Evolutionary conservation across 192 early-diverging fungal species (phyloP), one percentile per base, ranked within the genome.

Genomic region (Podila minutissima): DNA sequence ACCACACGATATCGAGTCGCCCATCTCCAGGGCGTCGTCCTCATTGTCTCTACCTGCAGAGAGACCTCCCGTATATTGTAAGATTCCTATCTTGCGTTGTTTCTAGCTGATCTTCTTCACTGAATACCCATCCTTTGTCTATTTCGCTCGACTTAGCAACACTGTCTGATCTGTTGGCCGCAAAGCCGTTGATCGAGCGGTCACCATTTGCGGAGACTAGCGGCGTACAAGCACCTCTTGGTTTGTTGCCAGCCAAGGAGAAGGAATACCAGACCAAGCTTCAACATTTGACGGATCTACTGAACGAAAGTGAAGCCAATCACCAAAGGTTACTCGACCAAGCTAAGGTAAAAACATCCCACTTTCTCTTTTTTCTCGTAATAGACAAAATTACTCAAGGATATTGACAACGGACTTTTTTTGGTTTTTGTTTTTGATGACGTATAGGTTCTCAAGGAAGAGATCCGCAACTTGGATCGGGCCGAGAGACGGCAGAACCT

Each of bases 401-500:
- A 33, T 29, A 41, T 8, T 20, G 12, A 46, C 41, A 46, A 46
- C 41, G 41, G 13, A 15, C 12, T 64, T 33, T 15, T 51, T 32
- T 28, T 61, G 13, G 2, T 0, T 64, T 33, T 15, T 51, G 41
- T 28, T 61, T 22, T 59, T 41, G 35, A 37, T 37, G 10, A 37
- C 35, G 9, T 11, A 3, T 37, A 89, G 88, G 67, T 89, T 8
- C 76, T 90, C 20, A 89, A 88, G 59, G 89, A 90, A 71, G 86
- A 90, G 51, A 78, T 91, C 51, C 83, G 91, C n/a, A 90, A 86
- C 62, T 60, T 88, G 41, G 91, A 92, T 66, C 61, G 86, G 6
- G 71, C 88, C 15, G 92, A 93, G 51, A 87, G 86, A 51, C 85
- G 90, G 32, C 86, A 92, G 59, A 86, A 92, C 41, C 74, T 93